Evolutionary conservation across 2,329 filamentous ascomycete species (phyloP).

Genomic region (Metarhizium humberi): DNA sequence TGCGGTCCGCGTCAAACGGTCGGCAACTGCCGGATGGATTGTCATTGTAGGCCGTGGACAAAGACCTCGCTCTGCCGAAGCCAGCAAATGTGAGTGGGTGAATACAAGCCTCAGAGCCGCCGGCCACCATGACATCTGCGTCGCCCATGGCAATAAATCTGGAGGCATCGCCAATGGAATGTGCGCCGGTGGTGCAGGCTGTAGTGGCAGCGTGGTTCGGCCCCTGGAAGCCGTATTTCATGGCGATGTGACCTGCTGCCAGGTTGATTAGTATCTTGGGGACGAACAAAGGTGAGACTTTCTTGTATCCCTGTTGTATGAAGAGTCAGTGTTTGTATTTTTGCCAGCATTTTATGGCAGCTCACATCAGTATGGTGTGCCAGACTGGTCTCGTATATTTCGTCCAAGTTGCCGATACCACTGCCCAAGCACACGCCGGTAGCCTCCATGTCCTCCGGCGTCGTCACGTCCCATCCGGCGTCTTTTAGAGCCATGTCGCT

Average conservation of each 20-base stretch:
- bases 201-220: slow-evolving; percentile 91
- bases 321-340: neutral
- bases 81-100: slow-evolving; percentile 89
- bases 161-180: slow-evolving; percentile 90
- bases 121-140: slow-evolving; percentile 92
- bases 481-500: slow-evolving; percentile 78
- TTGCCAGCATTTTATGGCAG: neutral
- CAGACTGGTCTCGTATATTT: slow-evolving; percentile 76
- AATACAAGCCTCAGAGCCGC: slow-evolving; percentile 89
- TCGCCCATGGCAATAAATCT: slow-evolving; percentile 87
- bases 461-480: slow-evolving; percentile 62
- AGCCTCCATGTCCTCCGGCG: slow-evolving; percentile 54
- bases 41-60: slow-evolving; percentile 74
- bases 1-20: slow-evolving; percentile 73
- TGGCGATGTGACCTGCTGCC: slow-evolving; percentile 88
- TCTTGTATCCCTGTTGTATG: slow-evolving; percentile 66
- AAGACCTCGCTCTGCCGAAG: slow-evolving; percentile 77
- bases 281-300: slow-evolving; percentile 88
- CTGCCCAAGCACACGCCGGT: slow-evolving; percentile 92
- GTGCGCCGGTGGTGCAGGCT: slow-evolving; percentile 91
- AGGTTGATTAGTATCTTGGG: slow-evolving; percentile 91
- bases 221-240: slow-evolving; percentile 81
- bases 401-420: slow-evolving; percentile 88
- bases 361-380: slow-evolving; percentile 64
- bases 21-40: slow-evolving; percentile 63